Percentiles rank a stretch among this genome's conserved stretches.
These are phyloP conservation scores for Blastomyces parvus DNA, from an alignment of 2,329 filamentous ascomycete genomes.

Conservation along the genomic window DNA sequence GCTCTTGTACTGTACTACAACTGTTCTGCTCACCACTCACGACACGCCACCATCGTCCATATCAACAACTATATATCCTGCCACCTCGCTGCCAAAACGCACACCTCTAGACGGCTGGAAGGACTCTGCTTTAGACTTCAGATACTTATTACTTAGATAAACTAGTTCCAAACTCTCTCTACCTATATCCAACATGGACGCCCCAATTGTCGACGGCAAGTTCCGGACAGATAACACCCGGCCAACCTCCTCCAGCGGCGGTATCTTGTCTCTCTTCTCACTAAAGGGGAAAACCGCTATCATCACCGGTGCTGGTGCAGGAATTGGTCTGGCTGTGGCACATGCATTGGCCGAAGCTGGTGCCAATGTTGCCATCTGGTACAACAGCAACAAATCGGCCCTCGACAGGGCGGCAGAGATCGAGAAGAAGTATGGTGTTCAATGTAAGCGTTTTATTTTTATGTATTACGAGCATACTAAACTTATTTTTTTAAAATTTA, in stretches of 20 bases:
- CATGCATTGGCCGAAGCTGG: conserved; percentile 59
- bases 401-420: conserved; percentile 53
- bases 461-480: neutral
- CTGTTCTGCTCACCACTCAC: neutral
- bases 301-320: conserved; percentile 59
- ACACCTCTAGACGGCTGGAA: neutral
- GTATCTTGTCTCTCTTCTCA: conserved; percentile 58
- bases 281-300: conserved; percentile 62
- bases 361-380: conserved; percentile 63
- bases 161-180: neutral
- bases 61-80: neutral
- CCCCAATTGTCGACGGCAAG: conserved; percentile 28
- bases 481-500: too few relatives aligned
- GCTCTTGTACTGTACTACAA: neutral
- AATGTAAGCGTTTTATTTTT: conserved; percentile 43
- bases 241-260: conserved; percentile 35
- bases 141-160: neutral
- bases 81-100: neutral
- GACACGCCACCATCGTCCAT: neutral
- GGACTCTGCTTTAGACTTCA: neutral
- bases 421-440: conserved; percentile 56
- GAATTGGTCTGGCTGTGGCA: conserved; percentile 58
- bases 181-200: conserved; percentile 24
- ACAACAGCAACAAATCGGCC: conserved; percentile 59
- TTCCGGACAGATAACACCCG: conserved; percentile 52